Percentiles rank a stretch among this genome's conserved stretches.
Evolutionary conservation across 176 grass and related monocot genomes (phyloP).

Genomic region (Chloris gayana): DNA sequence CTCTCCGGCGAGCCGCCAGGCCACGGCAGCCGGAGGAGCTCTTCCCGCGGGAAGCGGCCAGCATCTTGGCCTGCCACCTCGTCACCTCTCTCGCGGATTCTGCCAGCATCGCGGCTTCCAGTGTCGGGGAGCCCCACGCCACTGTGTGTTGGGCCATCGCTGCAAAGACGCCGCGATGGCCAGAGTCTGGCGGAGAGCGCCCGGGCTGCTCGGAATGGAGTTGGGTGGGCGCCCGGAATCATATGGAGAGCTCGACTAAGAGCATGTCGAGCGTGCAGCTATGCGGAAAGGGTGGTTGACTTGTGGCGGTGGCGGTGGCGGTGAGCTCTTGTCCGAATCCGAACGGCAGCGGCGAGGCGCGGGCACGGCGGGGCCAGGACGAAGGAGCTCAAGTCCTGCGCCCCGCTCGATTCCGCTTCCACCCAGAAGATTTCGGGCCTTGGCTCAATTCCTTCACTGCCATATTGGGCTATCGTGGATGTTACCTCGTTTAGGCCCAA

Average conservation of each 20-base stretch:
- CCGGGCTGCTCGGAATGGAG: slow-evolving; percentile 27
- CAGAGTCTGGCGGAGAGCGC: slow-evolving; percentile 36
- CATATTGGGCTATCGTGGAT: not conserved
- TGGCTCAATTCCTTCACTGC: not conserved
- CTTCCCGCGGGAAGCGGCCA: slow-evolving; percentile 42
- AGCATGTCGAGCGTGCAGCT: slow-evolving; percentile 14
- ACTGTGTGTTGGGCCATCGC: slow-evolving; percentile 7
- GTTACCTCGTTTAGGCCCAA: not conserved
- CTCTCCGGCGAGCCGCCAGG: slow-evolving; percentile 19
- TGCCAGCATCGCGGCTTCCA: slow-evolving; percentile 4
- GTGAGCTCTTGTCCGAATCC: slow-evolving; percentile 1
- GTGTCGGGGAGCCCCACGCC: slow-evolving; percentile 9
- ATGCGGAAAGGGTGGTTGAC: not conserved
- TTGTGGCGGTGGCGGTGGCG: not conserved
- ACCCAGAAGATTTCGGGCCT: not conserved
- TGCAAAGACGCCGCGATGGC: slow-evolving; percentile 45
- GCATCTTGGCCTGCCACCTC: slow-evolving; percentile 30
- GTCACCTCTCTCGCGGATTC: not conserved
- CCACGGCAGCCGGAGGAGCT: slow-evolving; percentile 61
- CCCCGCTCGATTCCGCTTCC: not conserved
- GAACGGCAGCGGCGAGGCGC: not conserved
- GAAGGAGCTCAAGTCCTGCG: not conserved
- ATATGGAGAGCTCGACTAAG: slow-evolving; percentile 15
- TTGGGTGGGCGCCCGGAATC: slow-evolving; percentile 32
- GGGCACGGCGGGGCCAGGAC: slow-evolving; percentile 11